phyloP scores from a whole-genome alignment of 495 filamentous ascomycete species.

The Penicillium soppii region DNA sequence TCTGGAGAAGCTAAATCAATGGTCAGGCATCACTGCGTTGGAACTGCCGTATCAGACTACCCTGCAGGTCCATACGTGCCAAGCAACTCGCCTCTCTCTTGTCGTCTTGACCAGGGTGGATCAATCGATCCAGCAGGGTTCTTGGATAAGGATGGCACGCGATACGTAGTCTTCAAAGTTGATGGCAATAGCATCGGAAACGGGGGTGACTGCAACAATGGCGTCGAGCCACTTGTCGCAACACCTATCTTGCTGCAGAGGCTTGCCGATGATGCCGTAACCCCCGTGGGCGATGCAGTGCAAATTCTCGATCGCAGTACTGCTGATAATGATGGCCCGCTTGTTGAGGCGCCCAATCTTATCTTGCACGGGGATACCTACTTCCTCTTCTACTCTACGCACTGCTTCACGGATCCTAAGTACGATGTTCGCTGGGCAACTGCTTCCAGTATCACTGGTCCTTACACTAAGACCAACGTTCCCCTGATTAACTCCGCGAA shows the following conservation, averaged over 20 bases:
- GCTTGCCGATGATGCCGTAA: slow-evolving; percentile 50
- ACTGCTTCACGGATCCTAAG: slow-evolving; percentile 50
- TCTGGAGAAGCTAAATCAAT: slow-evolving; percentile 42
- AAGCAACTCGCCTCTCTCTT: slow-evolving; percentile 46
- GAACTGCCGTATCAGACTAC: slow-evolving; percentile 44
- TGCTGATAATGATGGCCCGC: slow-evolving; percentile 52
- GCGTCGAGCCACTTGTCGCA: slow-evolving; percentile 39
- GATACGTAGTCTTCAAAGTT: slow-evolving; percentile 61
- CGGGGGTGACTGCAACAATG: slow-evolving; percentile 58
- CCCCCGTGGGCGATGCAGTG: slow-evolving; percentile 48
- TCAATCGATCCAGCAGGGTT: slow-evolving; percentile 60
- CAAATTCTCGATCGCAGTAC: slow-evolving; percentile 52
- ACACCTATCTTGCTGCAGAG: slow-evolving; percentile 64
- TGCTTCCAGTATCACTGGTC: slow-evolving; percentile 42
- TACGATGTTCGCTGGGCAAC: slow-evolving; percentile 60
- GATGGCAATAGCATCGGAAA: slow-evolving; percentile 60
- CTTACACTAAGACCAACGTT: slow-evolving; percentile 40
- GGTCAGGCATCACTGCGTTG: slow-evolving; percentile 52
- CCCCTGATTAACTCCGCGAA: slow-evolving; percentile 41
- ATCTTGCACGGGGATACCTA: slow-evolving; percentile 46
- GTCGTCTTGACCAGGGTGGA: slow-evolving; percentile 51
- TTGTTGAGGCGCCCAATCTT: slow-evolving; percentile 62
- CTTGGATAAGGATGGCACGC: slow-evolving; percentile 48
- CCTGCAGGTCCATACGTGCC: slow-evolving; percentile 52
- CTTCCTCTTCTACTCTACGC: slow-evolving; percentile 61